These are phyloP conservation scores for Aspergillus sclerotialis DNA, from an alignment of 2,329 filamentous ascomycete species.

Conservation along the genomic window DNA sequence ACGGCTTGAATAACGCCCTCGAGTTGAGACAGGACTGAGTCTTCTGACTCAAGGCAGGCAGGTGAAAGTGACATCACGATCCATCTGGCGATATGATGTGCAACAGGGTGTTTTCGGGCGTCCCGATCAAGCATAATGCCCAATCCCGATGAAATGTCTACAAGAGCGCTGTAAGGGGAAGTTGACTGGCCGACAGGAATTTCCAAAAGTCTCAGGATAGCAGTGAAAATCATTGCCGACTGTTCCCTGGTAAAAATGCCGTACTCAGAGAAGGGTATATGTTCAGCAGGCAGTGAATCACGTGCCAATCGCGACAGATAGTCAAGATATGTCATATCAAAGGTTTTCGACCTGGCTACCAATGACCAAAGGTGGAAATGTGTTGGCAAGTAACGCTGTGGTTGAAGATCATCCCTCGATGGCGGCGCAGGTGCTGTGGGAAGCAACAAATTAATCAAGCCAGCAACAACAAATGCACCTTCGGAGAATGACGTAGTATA, in stretches of 20 bases:
- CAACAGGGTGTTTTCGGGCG: slow-evolving; percentile 82
- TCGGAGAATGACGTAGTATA: slow-evolving; percentile 92
- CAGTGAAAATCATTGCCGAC: slow-evolving; percentile 86
- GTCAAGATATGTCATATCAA: slow-evolving; percentile 84
- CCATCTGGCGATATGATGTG: slow-evolving; percentile 88
- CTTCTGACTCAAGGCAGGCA: slow-evolving; percentile 64
- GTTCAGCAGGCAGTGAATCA: slow-evolving; percentile 67
- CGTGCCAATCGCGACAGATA: slow-evolving; percentile 79
- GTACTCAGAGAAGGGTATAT: slow-evolving; percentile 75
- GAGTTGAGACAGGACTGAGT: slow-evolving; percentile 74
- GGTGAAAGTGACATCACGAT: slow-evolving; percentile 91
- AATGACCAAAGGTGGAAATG: slow-evolving; percentile 96
- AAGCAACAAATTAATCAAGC: slow-evolving; percentile 76
- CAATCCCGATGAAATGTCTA: slow-evolving; percentile 77
- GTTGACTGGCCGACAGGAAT: slow-evolving; percentile 95
- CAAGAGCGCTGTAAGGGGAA: slow-evolving; percentile 73
- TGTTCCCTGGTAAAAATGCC: slow-evolving; percentile 91
- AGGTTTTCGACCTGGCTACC: slow-evolving; percentile 77
- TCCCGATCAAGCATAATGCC: slow-evolving; percentile 87
- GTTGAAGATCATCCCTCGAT: slow-evolving; percentile 67
- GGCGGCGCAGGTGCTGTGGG: slow-evolving; percentile 70
- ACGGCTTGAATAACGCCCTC: slow-evolving; percentile 91
- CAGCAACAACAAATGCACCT: slow-evolving; percentile 87
- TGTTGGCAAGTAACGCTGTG: slow-evolving; percentile 82
- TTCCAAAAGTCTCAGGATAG: slow-evolving; percentile 79